Conservation (phyloP, 352 stramenopile species). For the Phytopythium mirpurense region DNA sequence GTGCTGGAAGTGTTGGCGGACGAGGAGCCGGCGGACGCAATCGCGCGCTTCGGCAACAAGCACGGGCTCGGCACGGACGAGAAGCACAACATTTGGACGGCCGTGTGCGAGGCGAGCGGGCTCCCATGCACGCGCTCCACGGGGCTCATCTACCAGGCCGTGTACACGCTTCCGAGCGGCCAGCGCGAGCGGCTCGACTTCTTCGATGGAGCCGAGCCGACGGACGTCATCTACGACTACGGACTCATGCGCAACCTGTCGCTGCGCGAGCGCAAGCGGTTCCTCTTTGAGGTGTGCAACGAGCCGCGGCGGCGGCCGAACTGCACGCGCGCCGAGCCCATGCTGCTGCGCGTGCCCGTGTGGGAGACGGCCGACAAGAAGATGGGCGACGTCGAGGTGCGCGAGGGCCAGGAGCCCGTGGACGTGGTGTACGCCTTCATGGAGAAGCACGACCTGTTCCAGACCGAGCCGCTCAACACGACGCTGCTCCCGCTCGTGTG, state of each 20-base stretch:
- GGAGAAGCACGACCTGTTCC: slow-evolving; percentile 83
- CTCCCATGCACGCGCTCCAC: slow-evolving; percentile 45
- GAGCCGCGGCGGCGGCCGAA: slow-evolving; percentile 57
- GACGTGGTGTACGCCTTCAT: slow-evolving; percentile 84
- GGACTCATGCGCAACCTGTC: slow-evolving; percentile 63
- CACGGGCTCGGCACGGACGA: slow-evolving; percentile 48
- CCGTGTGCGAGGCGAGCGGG: slow-evolving; percentile 48
- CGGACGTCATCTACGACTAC: slow-evolving; percentile 78
- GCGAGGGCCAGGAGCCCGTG: slow-evolving; percentile 74
- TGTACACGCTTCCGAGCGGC: slow-evolving; percentile 51
- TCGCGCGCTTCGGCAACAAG: slow-evolving; percentile 71
- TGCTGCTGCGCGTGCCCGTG: slow-evolving; percentile 67
- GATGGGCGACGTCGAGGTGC: slow-evolving; percentile 62
- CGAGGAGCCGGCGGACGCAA: slow-evolving; percentile 67
- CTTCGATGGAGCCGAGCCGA: slow-evolving; percentile 64
- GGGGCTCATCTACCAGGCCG: slow-evolving; percentile 55
- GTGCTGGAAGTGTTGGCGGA: slow-evolving; percentile 52
- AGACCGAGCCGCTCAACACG: slow-evolving; percentile 75
- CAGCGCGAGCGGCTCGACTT: slow-evolving; percentile 55
- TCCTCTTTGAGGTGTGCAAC: slow-evolving; percentile 67
- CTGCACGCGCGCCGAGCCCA: slow-evolving; percentile 71
- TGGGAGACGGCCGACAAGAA: slow-evolving; percentile 70
- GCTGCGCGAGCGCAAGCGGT: slow-evolving; percentile 53
- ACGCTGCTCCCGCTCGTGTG: slow-evolving; percentile 61
- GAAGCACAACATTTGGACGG: slow-evolving; percentile 47